phyloP scores from a whole-genome alignment of 176 grass and related monocot species.

The Oryza officinalis region DNA sequence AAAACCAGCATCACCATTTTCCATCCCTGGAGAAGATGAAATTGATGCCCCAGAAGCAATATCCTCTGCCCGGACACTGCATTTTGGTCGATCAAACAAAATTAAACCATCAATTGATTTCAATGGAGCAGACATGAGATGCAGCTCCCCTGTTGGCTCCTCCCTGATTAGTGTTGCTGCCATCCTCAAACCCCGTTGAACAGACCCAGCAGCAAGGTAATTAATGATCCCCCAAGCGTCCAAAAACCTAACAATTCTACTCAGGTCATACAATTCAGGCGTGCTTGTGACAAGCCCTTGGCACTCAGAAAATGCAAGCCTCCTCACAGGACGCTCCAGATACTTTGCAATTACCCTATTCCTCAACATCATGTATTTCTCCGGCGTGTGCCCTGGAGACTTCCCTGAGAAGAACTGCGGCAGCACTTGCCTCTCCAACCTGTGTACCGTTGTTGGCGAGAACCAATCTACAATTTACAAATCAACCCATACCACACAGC shows the following conservation, averaged over 20 bases:
- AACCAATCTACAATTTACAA: conserved; percentile 80
- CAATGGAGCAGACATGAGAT: conserved; percentile 70
- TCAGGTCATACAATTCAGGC: conserved; percentile 83
- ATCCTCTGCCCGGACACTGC: conserved; percentile 63
- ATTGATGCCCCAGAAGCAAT: conserved; percentile 38
- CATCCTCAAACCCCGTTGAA: conserved; percentile 76
- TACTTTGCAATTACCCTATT: conserved; percentile 94
- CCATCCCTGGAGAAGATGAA: conserved; percentile 39
- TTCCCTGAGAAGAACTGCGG: conserved; percentile 87
- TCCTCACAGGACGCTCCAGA: conserved; percentile 63
- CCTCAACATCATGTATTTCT: conserved; percentile 78
- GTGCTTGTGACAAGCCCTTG: conserved; percentile 75
- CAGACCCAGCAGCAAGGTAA: conserved; percentile 74
- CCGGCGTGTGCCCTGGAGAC: conserved; percentile 65
- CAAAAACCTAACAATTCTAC: conserved; percentile 86
- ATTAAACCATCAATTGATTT: conserved; percentile 96
- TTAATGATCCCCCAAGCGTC: conserved; percentile 98
- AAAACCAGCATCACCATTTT: conserved; percentile 44
- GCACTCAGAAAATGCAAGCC: conserved; percentile 80
- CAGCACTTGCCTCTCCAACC: conserved; percentile 88
- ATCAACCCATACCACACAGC: background rate
- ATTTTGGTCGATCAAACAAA: conserved; percentile 96
- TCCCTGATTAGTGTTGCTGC: conserved; percentile 76
- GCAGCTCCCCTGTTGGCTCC: conserved; percentile 77
- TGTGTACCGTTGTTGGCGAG: conserved; percentile 56